Conservation (phyloP, 2,329 filamentous ascomycete species). For the Sclerotinia subarctica region DNA sequence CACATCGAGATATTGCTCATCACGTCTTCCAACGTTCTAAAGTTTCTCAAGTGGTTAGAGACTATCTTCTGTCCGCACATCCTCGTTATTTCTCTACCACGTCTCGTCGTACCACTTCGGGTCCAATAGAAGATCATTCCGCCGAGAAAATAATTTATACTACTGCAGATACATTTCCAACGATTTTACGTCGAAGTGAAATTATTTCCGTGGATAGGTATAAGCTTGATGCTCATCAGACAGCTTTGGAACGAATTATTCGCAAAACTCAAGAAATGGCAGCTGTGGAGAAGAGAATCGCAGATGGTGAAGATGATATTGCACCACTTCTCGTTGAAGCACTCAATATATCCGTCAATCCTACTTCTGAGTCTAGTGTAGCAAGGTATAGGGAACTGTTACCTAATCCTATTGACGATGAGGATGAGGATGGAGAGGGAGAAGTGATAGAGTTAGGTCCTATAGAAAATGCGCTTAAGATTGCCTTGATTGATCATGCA, state of each 20-base stretch:
- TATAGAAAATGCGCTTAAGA: slow-evolving; percentile 75
- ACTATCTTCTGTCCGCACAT: slow-evolving; percentile 76
- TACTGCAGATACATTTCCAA: slow-evolving; percentile 84
- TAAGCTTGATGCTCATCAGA: slow-evolving; percentile 71
- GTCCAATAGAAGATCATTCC: slow-evolving; percentile 68
- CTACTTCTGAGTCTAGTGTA: slow-evolving; percentile 71
- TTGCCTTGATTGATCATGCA: slow-evolving; percentile 84
- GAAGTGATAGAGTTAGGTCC: slow-evolving; percentile 51
- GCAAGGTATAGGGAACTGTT: slow-evolving; percentile 74
- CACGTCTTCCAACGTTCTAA: slow-evolving; percentile 86
- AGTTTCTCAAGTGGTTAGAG: slow-evolving; percentile 77
- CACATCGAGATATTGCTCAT: slow-evolving; percentile 77
- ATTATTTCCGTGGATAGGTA: slow-evolving; percentile 64
- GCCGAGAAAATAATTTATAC: slow-evolving; percentile 83
- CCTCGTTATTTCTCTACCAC: slow-evolving; percentile 78
- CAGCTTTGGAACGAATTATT: slow-evolving; percentile 85
- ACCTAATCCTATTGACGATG: slow-evolving; percentile 45
- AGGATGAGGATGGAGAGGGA: slow-evolving; percentile 43
- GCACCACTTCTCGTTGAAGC: slow-evolving; percentile 70
- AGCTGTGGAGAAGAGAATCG: slow-evolving; percentile 68
- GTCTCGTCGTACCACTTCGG: slow-evolving; percentile 64
- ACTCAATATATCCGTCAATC: slow-evolving; percentile 72
- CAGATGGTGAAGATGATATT: slow-evolving; percentile 68
- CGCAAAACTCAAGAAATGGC: slow-evolving; percentile 86
- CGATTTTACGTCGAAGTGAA: slow-evolving; percentile 83